Conservation (phyloP, 2,329 filamentous ascomycete genomes). For the Calonectria pteridis region DNA sequence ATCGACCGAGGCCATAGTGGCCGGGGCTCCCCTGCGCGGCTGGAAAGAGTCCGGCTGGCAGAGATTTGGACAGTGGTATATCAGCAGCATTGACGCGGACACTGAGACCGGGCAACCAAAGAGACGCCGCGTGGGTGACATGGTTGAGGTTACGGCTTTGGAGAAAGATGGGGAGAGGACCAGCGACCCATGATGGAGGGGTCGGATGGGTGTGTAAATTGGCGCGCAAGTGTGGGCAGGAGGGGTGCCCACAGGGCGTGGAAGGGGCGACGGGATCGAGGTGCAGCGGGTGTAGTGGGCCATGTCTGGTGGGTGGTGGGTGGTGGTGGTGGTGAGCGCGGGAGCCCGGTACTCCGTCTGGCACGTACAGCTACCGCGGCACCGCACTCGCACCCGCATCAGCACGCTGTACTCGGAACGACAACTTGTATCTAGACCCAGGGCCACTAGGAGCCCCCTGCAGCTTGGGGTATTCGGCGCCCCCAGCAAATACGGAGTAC, state of each 20-base stretch:
- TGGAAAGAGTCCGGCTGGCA: constrained; percentile 25
- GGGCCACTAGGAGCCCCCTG: constrained; percentile 13
- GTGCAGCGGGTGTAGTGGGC: constrained; percentile 10
- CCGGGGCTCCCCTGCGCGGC: constrained; percentile 30
- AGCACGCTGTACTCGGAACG: constrained; percentile 5
- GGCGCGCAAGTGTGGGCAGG: constrained; percentile 4
- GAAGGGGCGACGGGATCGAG: constrained; percentile 17
- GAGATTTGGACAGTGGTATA: constrained; percentile 17
- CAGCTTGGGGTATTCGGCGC: constrained; percentile 26
- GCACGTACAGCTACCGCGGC: constrained; percentile 16
- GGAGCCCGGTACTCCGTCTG: constrained; percentile 4
- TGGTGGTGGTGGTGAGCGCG: constrained; percentile 26
- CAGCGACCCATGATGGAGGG: constrained; percentile 13
- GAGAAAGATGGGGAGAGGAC: constrained; percentile 38
- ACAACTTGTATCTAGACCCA: neutral
- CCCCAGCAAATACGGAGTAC: constrained; percentile 17
- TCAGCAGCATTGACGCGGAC: constrained; percentile 23
- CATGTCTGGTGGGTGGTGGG: neutral
- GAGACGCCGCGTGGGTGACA: constrained; percentile 33
- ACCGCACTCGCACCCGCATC: neutral
- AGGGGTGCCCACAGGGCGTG: constrained; percentile 6
- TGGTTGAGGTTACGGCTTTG: constrained; percentile 35
- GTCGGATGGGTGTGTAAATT: constrained; percentile 8
- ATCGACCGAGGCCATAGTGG: constrained; percentile 42
- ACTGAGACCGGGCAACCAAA: constrained; percentile 33